A percentile compares a stretch with the other conserved stretches of the same genome.
Evolutionary conservation across 495 filamentous ascomycete genomes (phyloP).

Genomic region (Penicillium paradoxum): DNA sequence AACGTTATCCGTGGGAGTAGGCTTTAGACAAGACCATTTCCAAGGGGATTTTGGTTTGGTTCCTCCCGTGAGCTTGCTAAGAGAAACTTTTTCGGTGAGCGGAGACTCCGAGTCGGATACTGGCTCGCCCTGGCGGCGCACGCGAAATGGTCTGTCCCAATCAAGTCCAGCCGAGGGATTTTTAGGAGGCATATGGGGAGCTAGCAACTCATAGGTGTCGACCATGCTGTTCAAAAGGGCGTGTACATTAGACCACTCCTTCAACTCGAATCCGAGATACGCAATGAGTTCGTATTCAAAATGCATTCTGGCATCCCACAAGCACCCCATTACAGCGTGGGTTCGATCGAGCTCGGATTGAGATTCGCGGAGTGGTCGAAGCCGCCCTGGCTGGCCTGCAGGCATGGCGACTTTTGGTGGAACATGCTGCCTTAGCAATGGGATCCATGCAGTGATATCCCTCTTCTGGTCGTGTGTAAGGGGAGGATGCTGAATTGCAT

Average conservation of each 20-base stretch:
- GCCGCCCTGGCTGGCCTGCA: constrained; percentile 4
- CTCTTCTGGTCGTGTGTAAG: constrained; percentile 9
- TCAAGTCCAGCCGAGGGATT: constrained; percentile 21
- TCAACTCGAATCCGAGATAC: constrained; percentile 39
- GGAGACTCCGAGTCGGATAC: not conserved
- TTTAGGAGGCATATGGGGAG: constrained; percentile 13
- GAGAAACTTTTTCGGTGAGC: constrained; percentile 10
- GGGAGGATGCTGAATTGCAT: constrained; percentile 9
- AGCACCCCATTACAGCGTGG: constrained; percentile 20
- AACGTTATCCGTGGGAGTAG: constrained; percentile 1
- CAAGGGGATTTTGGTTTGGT: not conserved
- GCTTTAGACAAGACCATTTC: not conserved
- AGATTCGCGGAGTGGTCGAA: constrained; percentile 8
- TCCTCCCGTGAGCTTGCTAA: constrained; percentile 30
- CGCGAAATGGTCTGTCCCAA: constrained; percentile 14
- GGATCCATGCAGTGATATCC: constrained; percentile 36
- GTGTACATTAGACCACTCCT: constrained; percentile 42
- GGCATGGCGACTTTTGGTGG: constrained; percentile 13
- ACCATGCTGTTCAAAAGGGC: constrained; percentile 37
- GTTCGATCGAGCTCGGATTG: constrained; percentile 16
- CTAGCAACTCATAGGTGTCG: constrained; percentile 27
- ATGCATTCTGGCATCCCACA: constrained; percentile 24
- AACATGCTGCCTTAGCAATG: constrained; percentile 41
- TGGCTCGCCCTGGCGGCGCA: not conserved
- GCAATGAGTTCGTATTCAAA: constrained; percentile 32